Evolutionary conservation across 331 rosid species (phyloP), one percentile per base, ranked within the genome.

Genomic region (Acacia concinna): DNA sequence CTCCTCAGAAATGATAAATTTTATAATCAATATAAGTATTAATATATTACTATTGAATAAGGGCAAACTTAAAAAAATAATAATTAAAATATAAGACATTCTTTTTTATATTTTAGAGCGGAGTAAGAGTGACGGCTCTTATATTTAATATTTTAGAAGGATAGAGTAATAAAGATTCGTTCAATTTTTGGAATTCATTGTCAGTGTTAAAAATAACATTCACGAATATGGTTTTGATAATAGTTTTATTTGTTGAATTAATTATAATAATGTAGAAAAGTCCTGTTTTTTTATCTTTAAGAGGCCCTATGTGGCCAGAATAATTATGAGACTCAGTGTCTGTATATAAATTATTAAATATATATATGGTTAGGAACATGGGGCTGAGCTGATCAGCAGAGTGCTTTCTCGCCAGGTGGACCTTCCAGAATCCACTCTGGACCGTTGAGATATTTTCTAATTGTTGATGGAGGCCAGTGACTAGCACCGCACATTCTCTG

Each of bases 361-460:
- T 10, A 1, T 60, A 10, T 3, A 8, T 27, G 66, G 11, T 59
- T 27, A 35, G 66, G 13, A 5, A 12, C 20, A 11, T 71, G 66
- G 64, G 31, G 43, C 20, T 5, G 17, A 38, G 64, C 30, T 32
- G 40, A 73, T 78, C 54, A n/a, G n/a, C n/a, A n/a, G n/a, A n/a
- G 76, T 73, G 51, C 59, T 47, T 41, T 32, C 37, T 70, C 31
- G 75, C 82, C 88, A 76, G 78, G 88, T 75, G 83, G 81, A 60
- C 37, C 11, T 28, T 49, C 41, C 49, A 25, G 43, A 81, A 54
- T 43, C 30, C 44, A 35, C 60, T 6, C 23, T 47, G 15, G 56
- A 81, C 90, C 79, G 27, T 64, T 64, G 70, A 23, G 51, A 49
- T 43, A 32, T 15, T 51, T 47, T 12, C 9, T 7, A 37, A 8